Evolutionary conservation across 2,329 filamentous ascomycete genomes (phyloP).

Genomic region (Cordyceps sp.): DNA sequence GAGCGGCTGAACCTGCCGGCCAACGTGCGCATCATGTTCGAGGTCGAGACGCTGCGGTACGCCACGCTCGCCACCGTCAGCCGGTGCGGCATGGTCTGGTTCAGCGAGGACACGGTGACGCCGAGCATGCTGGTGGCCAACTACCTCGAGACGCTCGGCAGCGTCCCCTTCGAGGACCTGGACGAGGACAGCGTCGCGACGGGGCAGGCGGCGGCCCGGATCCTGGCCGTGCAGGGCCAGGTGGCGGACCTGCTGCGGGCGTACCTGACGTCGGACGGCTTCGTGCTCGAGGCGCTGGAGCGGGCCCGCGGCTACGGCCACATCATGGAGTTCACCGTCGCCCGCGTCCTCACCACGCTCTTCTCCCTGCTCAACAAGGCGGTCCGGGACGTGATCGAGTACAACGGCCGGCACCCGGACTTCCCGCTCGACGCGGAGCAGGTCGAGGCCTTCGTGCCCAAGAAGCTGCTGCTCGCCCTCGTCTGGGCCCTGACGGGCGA

Average conservation of each 20-base stretch:
- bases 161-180: slow-evolving; percentile 79
- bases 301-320: slow-evolving; percentile 71
- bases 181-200: slow-evolving; percentile 78
- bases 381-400: slow-evolving; percentile 83
- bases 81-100: slow-evolving; percentile 99
- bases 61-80: slow-evolving; percentile 96
- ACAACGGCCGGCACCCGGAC: slow-evolving; percentile 86
- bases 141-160: slow-evolving; percentile 72
- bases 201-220: slow-evolving; percentile 61
- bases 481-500: slow-evolving; percentile 96
- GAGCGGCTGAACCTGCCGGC: slow-evolving; percentile 87
- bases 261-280: slow-evolving; percentile 62
- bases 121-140: slow-evolving; percentile 83
- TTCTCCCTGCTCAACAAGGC: slow-evolving; percentile 94
- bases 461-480: slow-evolving; percentile 81
- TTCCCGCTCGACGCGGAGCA: slow-evolving; percentile 86
- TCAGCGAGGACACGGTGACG: slow-evolving; percentile 93
- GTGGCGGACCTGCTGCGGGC: slow-evolving; percentile 65
- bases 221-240: slow-evolving; percentile 60
- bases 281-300: slow-evolving; percentile 62
- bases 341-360: slow-evolving; percentile 77
- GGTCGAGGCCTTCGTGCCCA: slow-evolving; percentile 74
- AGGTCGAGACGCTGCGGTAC: slow-evolving; percentile 95
- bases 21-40: slow-evolving; percentile 99
- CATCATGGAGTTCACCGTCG: slow-evolving; percentile 96